Evolutionary conservation across 345 rosid species (phyloP).

Genomic region (Bretschneidera sinensis): DNA sequence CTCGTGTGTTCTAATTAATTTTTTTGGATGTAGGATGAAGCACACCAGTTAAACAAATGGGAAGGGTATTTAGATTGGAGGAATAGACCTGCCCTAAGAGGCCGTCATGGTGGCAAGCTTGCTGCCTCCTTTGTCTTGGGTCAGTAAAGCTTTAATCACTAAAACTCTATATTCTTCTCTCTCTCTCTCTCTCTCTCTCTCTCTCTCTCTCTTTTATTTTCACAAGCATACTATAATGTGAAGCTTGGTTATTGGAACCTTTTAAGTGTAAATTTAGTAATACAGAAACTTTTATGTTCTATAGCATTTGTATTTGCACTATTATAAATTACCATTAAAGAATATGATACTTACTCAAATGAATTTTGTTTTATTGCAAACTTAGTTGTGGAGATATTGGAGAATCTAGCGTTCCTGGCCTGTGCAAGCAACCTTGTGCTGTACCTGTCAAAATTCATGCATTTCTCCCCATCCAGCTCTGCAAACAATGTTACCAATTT

Average conservation of each 20-base stretch:
- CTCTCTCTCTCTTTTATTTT: neutral
- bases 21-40: conserved; percentile 41
- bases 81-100: conserved; percentile 53
- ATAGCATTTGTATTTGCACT: neutral
- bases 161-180: neutral
- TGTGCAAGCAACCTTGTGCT: conserved; percentile 92
- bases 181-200: too few species aligned
- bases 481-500: conserved; percentile 81
- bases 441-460: conserved; percentile 67
- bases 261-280: neutral
- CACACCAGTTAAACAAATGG: conserved; percentile 31
- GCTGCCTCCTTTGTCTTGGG: conserved; percentile 79
- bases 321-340: conserved; percentile 3
- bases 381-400: conserved; percentile 74
- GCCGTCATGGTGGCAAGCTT: conserved; percentile 73
- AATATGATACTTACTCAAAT: conserved; percentile 1
- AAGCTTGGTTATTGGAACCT: conserved; percentile 1
- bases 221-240: neutral
- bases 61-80: conserved; percentile 72
- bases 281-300: neutral
- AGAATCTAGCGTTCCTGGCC: conserved; percentile 85
- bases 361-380: conserved; percentile 2
- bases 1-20: conserved; percentile 6
- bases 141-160: conserved; percentile 19
- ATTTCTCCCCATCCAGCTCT: conserved; percentile 70